Evolutionary conservation across 176 grass and related monocot species (phyloP).

Genomic region (Aegilops umbellulata): DNA sequence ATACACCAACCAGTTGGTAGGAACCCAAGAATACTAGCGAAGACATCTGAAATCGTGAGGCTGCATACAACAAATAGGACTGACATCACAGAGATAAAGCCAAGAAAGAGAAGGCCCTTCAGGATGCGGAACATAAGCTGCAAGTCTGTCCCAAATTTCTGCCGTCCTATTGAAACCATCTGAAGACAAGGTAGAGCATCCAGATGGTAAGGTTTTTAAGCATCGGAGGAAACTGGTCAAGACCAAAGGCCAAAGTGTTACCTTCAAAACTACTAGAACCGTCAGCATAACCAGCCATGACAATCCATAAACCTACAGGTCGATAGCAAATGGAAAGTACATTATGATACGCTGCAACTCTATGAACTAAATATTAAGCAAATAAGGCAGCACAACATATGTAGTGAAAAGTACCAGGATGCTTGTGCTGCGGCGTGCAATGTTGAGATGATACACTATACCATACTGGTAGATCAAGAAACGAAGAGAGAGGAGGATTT

Average conservation of each 20-base stretch:
- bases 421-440: conserved; percentile 59
- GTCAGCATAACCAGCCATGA: conserved; percentile 96
- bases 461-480: conserved; percentile 98
- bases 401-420: conserved; percentile 61
- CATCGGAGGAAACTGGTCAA: background rate
- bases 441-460: conserved; percentile 94
- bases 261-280: conserved; percentile 90
- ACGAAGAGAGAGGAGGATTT: conserved; percentile 84
- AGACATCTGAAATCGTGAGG: conserved; percentile 80
- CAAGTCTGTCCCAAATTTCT: conserved; percentile 62
- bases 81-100: conserved; percentile 76
- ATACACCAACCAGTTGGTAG: conserved; percentile 91
- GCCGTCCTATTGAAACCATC: conserved; percentile 54
- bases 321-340: conserved; percentile 6
- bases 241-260: conserved; percentile 26
- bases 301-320: conserved; percentile 75
- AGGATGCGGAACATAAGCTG: conserved; percentile 97
- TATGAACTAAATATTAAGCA: conserved; percentile 8
- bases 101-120: conserved; percentile 91
- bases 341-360: conserved; percentile 2
- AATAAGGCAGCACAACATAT: background rate
- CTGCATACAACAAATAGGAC: conserved; percentile 77
- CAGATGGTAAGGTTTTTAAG: background rate
- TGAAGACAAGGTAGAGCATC: conserved; percentile 30
- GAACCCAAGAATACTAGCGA: conserved; percentile 75